Evolutionary conservation across 257 asterid species (phyloP).

Genomic region (Leptodermis oblonga): DNA sequence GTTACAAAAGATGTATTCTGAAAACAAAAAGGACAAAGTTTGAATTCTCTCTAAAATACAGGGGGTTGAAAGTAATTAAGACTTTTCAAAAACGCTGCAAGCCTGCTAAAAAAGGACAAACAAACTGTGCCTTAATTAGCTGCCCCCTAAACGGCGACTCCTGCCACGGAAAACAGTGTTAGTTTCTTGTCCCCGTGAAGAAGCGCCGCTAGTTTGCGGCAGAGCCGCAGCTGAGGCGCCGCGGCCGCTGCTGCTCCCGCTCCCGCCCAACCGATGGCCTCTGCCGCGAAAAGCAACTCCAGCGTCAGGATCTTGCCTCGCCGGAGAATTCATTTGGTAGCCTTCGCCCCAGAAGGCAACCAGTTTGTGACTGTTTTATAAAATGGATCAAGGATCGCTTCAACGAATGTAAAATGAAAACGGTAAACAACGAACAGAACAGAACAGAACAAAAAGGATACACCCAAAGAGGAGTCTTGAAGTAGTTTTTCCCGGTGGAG

Average conservation of each 20-base stretch:
- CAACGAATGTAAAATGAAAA: background rate
- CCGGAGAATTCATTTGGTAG: constrained; percentile 41
- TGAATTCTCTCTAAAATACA: no score
- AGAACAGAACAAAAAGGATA: constrained; percentile 33
- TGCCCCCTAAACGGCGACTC: constrained; percentile 37
- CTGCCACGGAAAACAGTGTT: constrained; percentile 36
- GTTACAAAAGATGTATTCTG: no score
- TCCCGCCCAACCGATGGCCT: constrained; percentile 31
- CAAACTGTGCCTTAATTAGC: constrained; percentile 6
- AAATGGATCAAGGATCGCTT: constrained; percentile 18
- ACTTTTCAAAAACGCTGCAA: no score
- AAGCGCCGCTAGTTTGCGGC: constrained; percentile 4
- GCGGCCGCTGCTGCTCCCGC: constrained; percentile 16
- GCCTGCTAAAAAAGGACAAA: no score
- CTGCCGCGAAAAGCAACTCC: constrained; percentile 37
- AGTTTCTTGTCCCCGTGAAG: constrained; percentile 17
- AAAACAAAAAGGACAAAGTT: no score
- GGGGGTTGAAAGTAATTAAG: no score
- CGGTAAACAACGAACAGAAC: background rate
- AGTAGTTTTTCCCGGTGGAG: constrained; percentile 32
- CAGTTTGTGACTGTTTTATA: constrained; percentile 39
- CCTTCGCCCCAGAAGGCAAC: constrained; percentile 57
- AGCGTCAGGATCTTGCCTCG: constrained; percentile 21
- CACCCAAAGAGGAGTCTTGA: constrained; percentile 55
- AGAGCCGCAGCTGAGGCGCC: constrained; percentile 13